Conservation (phyloP, 345 rosid genomes). For the Aquilaria yunnanensis region DNA sequence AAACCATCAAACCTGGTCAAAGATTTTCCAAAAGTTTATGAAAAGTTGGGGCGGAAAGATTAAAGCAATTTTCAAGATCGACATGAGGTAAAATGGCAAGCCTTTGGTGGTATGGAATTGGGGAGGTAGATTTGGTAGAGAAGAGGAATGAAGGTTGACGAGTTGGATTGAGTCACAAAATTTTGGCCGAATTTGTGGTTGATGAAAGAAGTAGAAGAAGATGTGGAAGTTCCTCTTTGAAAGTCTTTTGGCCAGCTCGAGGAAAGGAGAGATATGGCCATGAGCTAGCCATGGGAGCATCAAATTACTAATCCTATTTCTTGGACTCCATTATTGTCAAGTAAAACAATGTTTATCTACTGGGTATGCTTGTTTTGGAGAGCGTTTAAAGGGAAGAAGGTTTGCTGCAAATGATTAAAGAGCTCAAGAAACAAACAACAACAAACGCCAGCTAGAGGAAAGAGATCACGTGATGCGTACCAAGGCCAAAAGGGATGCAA, state of each 20-base stretch:
- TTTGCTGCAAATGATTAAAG: no score
- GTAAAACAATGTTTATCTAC: no score
- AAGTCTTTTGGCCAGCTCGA: slow-evolving; percentile 35
- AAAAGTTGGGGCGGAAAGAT: slow-evolving; percentile 21
- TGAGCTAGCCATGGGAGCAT: slow-evolving; percentile 49
- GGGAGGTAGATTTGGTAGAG: slow-evolving; percentile 37
- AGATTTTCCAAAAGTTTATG: slow-evolving; percentile 10
- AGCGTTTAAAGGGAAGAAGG: no score
- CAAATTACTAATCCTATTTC: slow-evolving; percentile 14
- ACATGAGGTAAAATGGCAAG: slow-evolving; percentile 26
- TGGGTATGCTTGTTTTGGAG: no score
- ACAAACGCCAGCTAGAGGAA: no score
- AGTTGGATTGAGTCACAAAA: slow-evolving; percentile 21
- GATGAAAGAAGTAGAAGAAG: slow-evolving; percentile 29
- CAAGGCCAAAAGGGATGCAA: no score
- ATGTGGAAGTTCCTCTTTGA: slow-evolving; percentile 20
- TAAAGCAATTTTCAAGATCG: slow-evolving; percentile 25
- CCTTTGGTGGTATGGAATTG: slow-evolving; percentile 38
- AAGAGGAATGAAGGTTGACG: slow-evolving; percentile 26
- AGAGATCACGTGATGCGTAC: no score
- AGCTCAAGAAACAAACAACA: no score
- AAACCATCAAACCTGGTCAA: slow-evolving; percentile 24
- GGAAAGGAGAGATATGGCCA: slow-evolving; percentile 37
- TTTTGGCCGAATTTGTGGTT: slow-evolving; percentile 6
- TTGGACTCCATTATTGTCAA: no score